Conservation (phyloP, 164 flowering plant species). For the Annona cherimola region DNA sequence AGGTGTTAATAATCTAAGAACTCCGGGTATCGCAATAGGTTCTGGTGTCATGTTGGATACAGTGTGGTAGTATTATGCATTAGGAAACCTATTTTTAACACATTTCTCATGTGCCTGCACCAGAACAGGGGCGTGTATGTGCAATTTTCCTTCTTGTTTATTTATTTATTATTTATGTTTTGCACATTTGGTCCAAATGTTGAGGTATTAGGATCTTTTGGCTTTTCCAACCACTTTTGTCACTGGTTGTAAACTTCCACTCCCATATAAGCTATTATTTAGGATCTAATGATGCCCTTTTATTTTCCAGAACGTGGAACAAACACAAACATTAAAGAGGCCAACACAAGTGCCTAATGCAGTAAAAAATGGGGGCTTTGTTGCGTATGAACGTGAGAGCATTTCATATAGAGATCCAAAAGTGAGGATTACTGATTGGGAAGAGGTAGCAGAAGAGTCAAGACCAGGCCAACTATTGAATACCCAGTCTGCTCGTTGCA, state of each 20-base stretch:
- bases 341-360: slow-evolving; percentile 70
- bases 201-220: too few species aligned
- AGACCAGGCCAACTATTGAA: slow-evolving; percentile 73
- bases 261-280: neutral
- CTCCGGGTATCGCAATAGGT: too few species aligned
- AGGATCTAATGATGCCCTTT: slow-evolving; percentile 10
- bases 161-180: too few species aligned
- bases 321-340: slow-evolving; percentile 34
- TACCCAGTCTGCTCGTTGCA: slow-evolving; percentile 98
- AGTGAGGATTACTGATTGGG: slow-evolving; percentile 76
- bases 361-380: slow-evolving; percentile 85
- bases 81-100: too few species aligned
- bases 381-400: slow-evolving; percentile 86
- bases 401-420: slow-evolving; percentile 82
- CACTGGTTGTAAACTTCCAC: neutral
- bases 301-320: slow-evolving; percentile 33
- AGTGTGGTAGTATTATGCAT: too few species aligned
- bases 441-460: slow-evolving; percentile 80
- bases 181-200: too few species aligned
- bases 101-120: too few species aligned
- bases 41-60: too few species aligned
- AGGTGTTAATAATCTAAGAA: too few species aligned
- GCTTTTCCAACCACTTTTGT: too few species aligned
- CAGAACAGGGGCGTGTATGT: too few species aligned
- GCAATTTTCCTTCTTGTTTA: too few species aligned